Conservation (phyloP, 768 basidiomycete species). For the Lentinus brumalis region DNA sequence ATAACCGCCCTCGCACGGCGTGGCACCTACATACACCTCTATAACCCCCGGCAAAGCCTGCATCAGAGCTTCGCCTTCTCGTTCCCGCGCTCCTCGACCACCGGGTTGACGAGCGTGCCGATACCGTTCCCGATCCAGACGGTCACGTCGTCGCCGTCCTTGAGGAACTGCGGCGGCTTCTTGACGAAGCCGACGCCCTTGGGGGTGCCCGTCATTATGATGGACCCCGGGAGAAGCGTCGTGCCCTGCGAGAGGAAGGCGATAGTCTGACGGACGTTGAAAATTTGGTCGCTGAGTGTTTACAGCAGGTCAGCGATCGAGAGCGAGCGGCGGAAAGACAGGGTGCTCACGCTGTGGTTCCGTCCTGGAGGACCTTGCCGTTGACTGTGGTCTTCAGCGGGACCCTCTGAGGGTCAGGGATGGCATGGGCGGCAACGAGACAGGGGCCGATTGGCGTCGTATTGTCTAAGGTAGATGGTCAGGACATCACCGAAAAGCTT, state of each 20-base stretch:
- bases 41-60: too few relatives aligned
- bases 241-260: constrained; percentile 84
- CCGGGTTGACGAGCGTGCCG: constrained; percentile 78
- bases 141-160: constrained; percentile 70
- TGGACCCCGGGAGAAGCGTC: constrained; percentile 76
- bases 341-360: constrained; percentile 68
- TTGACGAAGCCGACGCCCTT: constrained; percentile 81
- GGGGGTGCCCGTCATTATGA: constrained; percentile 84
- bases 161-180: constrained; percentile 69
- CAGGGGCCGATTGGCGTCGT: constrained; percentile 81
- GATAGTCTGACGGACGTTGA: constrained; percentile 74
- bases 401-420: constrained; percentile 68
- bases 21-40: too few relatives aligned
- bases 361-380: constrained; percentile 68
- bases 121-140: constrained; percentile 74
- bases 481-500: too few relatives aligned
- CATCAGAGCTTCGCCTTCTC: constrained; percentile 48
- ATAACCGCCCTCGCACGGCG: neutral
- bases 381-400: constrained; percentile 68
- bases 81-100: constrained; percentile 61
- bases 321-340: neutral
- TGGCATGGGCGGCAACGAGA: constrained; percentile 63
- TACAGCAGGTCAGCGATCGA: neutral
- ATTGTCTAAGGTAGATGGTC: constrained; percentile 45
- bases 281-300: constrained; percentile 70